A percentile compares a stretch with the other conserved stretches of the same genome.
These are phyloP conservation scores for Solanum pinnatisectum DNA, from an alignment of 257 asterid species.

Conservation along the genomic window DNA sequence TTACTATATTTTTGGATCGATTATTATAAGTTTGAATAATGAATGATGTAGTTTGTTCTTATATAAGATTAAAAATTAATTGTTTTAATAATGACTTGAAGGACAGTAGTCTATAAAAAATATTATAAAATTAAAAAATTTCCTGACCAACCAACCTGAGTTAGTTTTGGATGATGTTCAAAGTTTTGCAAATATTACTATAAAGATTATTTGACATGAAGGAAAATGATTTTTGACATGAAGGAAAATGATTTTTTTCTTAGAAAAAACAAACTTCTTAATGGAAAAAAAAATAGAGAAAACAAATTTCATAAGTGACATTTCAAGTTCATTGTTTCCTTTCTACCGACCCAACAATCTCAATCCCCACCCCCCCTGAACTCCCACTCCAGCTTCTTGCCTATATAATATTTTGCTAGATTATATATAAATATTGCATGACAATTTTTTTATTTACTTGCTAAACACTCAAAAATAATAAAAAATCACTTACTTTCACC, in stretches of 20 bases:
- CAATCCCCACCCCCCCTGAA: not conserved
- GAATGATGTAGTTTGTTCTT: not conserved
- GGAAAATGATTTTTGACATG: not conserved
- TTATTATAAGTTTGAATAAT: not conserved
- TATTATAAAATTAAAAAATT: too few species aligned
- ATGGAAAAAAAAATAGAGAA: too few species aligned
- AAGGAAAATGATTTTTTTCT: too few species aligned
- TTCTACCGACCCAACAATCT: rapidly evolving
- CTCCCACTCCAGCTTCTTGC: not conserved
- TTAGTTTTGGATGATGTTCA: not conserved
- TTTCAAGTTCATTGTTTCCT: too few species aligned
- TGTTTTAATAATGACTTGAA: not conserved
- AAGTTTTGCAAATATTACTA: not conserved
- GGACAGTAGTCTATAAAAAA: not conserved
- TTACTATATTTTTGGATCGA: not conserved
- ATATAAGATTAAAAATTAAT: too few species aligned
- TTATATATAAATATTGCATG: too few species aligned
- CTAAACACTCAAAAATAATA: not conserved
- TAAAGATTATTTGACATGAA: not conserved
- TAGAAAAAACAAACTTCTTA: too few species aligned
- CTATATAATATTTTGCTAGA: too few species aligned
- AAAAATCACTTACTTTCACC: not conserved
- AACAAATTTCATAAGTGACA: not conserved
- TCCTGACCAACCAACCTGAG: rapidly evolving
- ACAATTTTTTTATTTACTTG: too few species aligned